phyloP scores from a whole-genome alignment of 345 rosid species.

The Chamaenerion angustifolium region DNA sequence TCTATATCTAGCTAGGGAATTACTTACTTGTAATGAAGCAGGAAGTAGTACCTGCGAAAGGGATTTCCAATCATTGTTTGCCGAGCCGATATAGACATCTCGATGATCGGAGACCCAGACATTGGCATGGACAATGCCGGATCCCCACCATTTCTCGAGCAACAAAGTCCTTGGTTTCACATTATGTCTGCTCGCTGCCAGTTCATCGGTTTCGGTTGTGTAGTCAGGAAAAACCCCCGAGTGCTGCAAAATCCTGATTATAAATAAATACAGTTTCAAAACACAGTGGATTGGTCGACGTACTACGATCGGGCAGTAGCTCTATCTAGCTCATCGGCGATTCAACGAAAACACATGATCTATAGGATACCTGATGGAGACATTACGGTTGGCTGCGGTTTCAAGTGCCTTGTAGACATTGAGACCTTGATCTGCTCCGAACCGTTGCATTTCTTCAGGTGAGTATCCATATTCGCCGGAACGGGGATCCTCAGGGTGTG shows the following conservation, averaged over 20 bases:
- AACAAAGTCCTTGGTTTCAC: slow-evolving; percentile 49
- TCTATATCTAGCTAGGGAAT: too few relatives aligned
- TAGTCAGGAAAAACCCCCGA: slow-evolving; percentile 66
- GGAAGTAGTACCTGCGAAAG: slow-evolving; percentile 57
- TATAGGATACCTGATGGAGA: slow-evolving; percentile 59
- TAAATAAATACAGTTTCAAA: too few relatives aligned
- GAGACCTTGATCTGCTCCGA: slow-evolving; percentile 48
- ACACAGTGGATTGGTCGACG: too few relatives aligned
- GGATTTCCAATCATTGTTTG: slow-evolving; percentile 92
- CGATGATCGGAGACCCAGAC: slow-evolving; percentile 71
- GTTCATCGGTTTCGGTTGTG: slow-evolving; percentile 49
- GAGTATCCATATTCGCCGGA: slow-evolving; percentile 83
- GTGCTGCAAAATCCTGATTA: slow-evolving; percentile 50
- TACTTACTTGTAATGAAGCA: too few relatives aligned
- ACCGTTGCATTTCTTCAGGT: slow-evolving; percentile 24
- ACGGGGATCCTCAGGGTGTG: slow-evolving; percentile 47
- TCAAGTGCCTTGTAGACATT: slow-evolving; percentile 46
- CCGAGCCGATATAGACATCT: slow-evolving; percentile 77
- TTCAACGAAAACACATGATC: too few relatives aligned
- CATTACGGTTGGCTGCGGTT: slow-evolving; percentile 49
- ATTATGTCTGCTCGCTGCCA: slow-evolving; percentile 64
- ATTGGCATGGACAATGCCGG: slow-evolving; percentile 78
- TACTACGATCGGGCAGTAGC: too few relatives aligned
- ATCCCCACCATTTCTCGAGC: slow-evolving; percentile 70
- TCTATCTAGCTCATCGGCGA: too few relatives aligned